Conservation (phyloP, 1,139 yeast genomes). For the Zygosaccharomyces pseudobailii region DNA sequence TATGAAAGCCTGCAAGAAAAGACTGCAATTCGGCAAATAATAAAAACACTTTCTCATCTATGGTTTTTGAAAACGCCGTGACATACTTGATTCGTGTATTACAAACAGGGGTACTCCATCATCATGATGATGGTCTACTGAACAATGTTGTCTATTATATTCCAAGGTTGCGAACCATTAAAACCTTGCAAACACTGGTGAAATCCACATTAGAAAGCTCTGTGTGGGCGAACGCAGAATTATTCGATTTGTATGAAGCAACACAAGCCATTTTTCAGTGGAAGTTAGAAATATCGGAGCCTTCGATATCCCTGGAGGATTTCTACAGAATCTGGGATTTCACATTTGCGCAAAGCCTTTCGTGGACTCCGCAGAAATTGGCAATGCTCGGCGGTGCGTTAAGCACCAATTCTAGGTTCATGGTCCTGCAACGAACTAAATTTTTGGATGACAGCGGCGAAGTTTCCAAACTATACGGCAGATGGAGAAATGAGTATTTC, state of each 20-base stretch:
- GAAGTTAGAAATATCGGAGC: conserved; percentile 33
- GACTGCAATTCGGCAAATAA: background rate
- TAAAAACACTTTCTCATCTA: background rate
- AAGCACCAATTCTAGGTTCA: conserved; percentile 17
- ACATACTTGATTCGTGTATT: background rate
- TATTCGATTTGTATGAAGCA: conserved; percentile 18
- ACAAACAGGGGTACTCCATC: background rate
- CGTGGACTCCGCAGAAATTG: conserved; percentile 24
- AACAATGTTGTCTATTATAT: conserved; percentile 27
- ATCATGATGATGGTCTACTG: conserved; percentile 4
- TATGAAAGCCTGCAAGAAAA: background rate
- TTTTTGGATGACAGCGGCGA: conserved; percentile 26
- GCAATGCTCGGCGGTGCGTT: conserved; percentile 27
- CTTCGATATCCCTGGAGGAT: conserved; percentile 18
- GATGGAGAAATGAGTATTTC: conserved; percentile 21
- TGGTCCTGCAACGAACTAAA: conserved; percentile 15
- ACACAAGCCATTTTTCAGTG: conserved; percentile 24
- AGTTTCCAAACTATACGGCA: conserved; percentile 12
- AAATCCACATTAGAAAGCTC: conserved; percentile 16
- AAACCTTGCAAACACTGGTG: conserved; percentile 14
- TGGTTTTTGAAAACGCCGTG: background rate
- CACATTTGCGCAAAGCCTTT: conserved; percentile 11
- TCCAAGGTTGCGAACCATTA: conserved; percentile 20
- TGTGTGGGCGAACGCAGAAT: conserved; percentile 12
- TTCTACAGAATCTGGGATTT: conserved; percentile 26